Conservation (phyloP, 2,329 filamentous ascomycete genomes). For the Pyricularia grisea region DNA sequence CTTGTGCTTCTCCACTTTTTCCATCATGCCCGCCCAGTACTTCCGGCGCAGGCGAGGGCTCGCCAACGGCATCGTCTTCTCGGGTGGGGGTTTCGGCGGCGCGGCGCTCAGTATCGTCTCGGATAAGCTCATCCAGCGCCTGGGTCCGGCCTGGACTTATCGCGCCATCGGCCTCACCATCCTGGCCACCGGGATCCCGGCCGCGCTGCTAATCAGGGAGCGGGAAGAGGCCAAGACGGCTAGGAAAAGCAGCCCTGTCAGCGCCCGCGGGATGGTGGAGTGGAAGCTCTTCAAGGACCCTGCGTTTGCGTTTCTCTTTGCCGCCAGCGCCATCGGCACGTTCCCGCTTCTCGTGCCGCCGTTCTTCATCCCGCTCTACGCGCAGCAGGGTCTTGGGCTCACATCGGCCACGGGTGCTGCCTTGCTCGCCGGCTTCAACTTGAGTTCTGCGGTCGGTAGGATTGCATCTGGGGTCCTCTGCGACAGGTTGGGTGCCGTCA, state of each 20-base stretch:
- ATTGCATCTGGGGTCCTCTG: conserved; percentile 43
- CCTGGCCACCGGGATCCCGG: conserved; percentile 43
- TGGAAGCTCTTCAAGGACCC: conserved; percentile 42
- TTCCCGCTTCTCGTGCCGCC: conserved; percentile 53
- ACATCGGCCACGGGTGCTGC: conserved; percentile 42
- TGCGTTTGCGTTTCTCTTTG: conserved; percentile 42
- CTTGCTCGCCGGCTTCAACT: conserved; percentile 52
- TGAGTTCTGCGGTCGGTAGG: conserved; percentile 48
- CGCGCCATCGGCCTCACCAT: conserved; percentile 42
- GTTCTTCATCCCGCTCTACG: conserved; percentile 51
- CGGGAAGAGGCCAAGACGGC: conserved; percentile 16
- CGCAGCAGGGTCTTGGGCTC: conserved; percentile 39
- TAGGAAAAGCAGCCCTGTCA: too few relatives aligned
- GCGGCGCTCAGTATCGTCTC: conserved; percentile 32
- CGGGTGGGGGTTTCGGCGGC: conserved; percentile 38
- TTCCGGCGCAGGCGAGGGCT: conserved; percentile 34
- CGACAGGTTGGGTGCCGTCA: conserved; percentile 45
- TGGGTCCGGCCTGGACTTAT: conserved; percentile 42
- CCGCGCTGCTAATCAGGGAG: conserved; percentile 43
- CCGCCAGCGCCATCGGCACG: conserved; percentile 43
- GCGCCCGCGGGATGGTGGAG: background rate
- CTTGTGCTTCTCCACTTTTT: conserved; percentile 31
- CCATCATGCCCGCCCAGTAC: conserved; percentile 34
- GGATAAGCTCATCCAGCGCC: conserved; percentile 25
- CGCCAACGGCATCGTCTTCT: conserved; percentile 35